Conservation (phyloP, 2,329 filamentous ascomycete genomes). For the Xylariales sp. region DNA sequence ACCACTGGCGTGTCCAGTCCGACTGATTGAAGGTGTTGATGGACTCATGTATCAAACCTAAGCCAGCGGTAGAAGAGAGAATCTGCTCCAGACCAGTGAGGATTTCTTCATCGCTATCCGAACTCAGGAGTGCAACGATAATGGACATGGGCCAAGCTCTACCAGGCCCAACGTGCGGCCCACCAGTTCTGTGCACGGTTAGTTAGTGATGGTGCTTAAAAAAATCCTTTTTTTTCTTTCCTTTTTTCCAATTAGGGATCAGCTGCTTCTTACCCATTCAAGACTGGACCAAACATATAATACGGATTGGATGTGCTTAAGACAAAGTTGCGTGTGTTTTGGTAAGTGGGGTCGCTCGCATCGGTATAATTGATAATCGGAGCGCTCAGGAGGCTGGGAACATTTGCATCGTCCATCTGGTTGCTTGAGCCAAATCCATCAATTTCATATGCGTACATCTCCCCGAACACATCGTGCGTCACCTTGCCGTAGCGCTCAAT, state of each 20-base stretch:
- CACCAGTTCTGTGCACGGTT: slow-evolving; percentile 41
- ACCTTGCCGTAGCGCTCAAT: slow-evolving; percentile 44
- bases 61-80: slow-evolving; percentile 65
- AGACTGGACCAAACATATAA: slow-evolving; percentile 61
- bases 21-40: slow-evolving; percentile 59
- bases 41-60: slow-evolving; percentile 79
- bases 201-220: neutral
- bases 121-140: slow-evolving; percentile 51
- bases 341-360: slow-evolving; percentile 61
- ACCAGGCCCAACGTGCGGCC: slow-evolving; percentile 57
- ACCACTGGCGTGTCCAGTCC: slow-evolving; percentile 46
- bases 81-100: slow-evolving; percentile 54
- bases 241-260: neutral
- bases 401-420: slow-evolving; percentile 70
- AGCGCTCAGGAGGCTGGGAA: slow-evolving; percentile 61
- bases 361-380: slow-evolving; percentile 60
- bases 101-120: slow-evolving; percentile 72
- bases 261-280: slow-evolving; percentile 44
- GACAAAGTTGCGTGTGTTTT: slow-evolving; percentile 76
- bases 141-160: slow-evolving; percentile 54
- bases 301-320: slow-evolving; percentile 76
- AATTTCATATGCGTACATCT: slow-evolving; percentile 75
- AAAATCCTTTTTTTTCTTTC: no score
- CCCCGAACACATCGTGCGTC: slow-evolving; percentile 53
- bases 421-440: slow-evolving; percentile 66